A percentile compares a stretch with the other conserved stretches of the same genome.
Conservation (phyloP, 2,329 filamentous ascomycete species). For the Lecanicillium sp. region DNA sequence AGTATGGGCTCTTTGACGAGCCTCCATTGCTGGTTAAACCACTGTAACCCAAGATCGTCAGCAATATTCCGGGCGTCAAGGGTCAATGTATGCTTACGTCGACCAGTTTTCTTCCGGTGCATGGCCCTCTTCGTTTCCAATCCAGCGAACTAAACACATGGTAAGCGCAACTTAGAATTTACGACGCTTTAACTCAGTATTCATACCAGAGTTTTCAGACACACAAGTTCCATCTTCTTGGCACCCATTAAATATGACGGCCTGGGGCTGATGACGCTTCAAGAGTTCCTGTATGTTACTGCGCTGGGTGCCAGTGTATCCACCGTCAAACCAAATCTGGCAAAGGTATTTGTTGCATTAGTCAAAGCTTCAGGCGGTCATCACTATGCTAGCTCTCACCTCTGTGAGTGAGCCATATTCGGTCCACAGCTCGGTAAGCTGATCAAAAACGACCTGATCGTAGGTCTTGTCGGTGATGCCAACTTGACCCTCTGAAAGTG, state of each 20-base stretch:
- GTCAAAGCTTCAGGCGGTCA: too few relatives aligned
- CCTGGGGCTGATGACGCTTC: constrained; percentile 13
- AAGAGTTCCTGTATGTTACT: constrained; percentile 13
- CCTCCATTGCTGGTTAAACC: constrained; percentile 13
- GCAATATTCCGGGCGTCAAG: background rate
- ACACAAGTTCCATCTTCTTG: constrained; percentile 15
- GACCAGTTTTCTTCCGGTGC: constrained; percentile 18
- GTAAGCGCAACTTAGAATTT: background rate
- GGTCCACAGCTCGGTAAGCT: constrained; percentile 16
- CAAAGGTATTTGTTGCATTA: too few relatives aligned
- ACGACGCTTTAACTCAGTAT: background rate
- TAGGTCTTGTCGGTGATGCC: constrained; percentile 16
- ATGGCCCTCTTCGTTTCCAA: constrained; percentile 15
- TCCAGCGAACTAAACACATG: constrained; percentile 12
- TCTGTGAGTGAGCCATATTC: constrained; percentile 16
- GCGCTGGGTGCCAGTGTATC: constrained; percentile 15
- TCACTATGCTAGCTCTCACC: too few relatives aligned
- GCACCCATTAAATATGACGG: constrained; percentile 17
- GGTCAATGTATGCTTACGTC: constrained; percentile 10
- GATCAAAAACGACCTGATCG: constrained; percentile 15
- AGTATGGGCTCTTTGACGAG: constrained; percentile 14
- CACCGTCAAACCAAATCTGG: constrained; percentile 20
- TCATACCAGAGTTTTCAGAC: constrained; percentile 10
- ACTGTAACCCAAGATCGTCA: background rate
- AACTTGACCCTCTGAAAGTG: constrained; percentile 13